These are phyloP conservation scores for Rhodotorula sp. DNA, from an alignment of 1,284 basidiomycete genomes.

Conservation along the genomic window DNA sequence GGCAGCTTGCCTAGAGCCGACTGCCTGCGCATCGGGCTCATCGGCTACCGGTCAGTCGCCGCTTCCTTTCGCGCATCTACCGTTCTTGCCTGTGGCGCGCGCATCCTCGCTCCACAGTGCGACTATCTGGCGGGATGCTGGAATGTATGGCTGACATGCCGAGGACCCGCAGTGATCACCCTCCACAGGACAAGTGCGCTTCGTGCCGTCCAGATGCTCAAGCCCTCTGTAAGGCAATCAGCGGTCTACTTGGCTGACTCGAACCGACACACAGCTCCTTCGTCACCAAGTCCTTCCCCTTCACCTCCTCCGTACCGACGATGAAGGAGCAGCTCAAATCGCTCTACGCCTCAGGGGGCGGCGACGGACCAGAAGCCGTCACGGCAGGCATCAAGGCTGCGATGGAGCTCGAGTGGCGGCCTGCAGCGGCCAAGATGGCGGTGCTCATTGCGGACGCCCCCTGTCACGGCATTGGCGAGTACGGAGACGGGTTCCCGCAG, in stretches of 20 bases:
- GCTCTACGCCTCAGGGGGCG: conserved; percentile 90
- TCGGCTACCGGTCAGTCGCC: conserved; percentile 67
- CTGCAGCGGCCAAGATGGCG: conserved; percentile 82
- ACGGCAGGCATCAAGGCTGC: conserved; percentile 90
- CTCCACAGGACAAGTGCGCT: conserved; percentile 77
- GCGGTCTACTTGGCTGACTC: background rate
- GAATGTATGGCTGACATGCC: no score
- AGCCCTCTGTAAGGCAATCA: fast-evolving
- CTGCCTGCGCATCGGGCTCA: conserved; percentile 63
- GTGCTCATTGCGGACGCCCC: conserved; percentile 84
- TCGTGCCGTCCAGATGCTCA: no score
- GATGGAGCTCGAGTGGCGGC: conserved; percentile 82
- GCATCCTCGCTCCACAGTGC: no score
- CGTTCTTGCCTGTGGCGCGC: no score
- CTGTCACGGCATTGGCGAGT: conserved; percentile 86
- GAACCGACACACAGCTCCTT: conserved; percentile 53
- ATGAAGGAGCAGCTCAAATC: conserved; percentile 81
- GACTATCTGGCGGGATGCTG: no score
- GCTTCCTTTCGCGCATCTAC: background rate
- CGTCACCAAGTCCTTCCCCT: conserved; percentile 88
- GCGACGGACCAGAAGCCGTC: conserved; percentile 96
- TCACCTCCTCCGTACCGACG: conserved; percentile 84
- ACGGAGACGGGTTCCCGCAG: conserved; percentile 72
- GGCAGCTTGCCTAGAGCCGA: conserved; percentile 82
- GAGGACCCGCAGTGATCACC: conserved; percentile 66